Evolutionary conservation across 148 eudicot species (phyloP).

Genomic region (Hydrangea macrophylla): DNA sequence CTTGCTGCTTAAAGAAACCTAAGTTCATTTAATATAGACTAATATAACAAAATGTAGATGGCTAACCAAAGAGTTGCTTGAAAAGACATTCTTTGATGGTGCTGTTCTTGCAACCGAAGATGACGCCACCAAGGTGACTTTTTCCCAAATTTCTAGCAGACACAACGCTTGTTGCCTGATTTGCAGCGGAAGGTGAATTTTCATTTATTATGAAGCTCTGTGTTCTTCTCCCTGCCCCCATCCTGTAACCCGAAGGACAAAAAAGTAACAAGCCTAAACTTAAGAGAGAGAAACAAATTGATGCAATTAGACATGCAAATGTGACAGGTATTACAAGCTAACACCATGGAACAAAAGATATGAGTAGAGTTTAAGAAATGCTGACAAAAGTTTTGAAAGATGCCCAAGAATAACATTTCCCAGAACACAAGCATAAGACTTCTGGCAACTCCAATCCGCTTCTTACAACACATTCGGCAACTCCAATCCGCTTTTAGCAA

Average conservation of each 20-base stretch:
- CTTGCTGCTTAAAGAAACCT: not conserved
- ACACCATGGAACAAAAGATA: not conserved
- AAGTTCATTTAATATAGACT: not conserved
- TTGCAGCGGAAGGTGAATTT: constrained; percentile 9
- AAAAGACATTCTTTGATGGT: constrained; percentile 66
- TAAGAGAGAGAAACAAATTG: not conserved
- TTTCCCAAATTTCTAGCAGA: constrained; percentile 47
- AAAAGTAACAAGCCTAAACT: constrained; percentile 11
- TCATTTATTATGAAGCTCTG: constrained; percentile 13
- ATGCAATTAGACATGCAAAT: not conserved
- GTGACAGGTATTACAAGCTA: not conserved
- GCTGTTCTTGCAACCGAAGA: constrained; percentile 68
- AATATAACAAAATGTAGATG: constrained; percentile 1
- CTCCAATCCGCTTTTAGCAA: not conserved
- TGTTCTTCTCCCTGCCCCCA: constrained; percentile 40
- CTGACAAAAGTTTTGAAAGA: not conserved
- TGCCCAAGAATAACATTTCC: not conserved
- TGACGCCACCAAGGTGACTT: constrained; percentile 63
- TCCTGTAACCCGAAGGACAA: constrained; percentile 29
- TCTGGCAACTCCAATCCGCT: not conserved
- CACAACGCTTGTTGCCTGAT: constrained; percentile 3
- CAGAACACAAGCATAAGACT: not conserved
- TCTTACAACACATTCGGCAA: not conserved
- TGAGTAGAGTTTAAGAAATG: not conserved
- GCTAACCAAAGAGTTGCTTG: constrained; percentile 82